Evolutionary conservation across 352 stramenopile genomes (phyloP), one percentile per base, ranked within the genome.

Genomic region (Blastocystis sp.): DNA sequence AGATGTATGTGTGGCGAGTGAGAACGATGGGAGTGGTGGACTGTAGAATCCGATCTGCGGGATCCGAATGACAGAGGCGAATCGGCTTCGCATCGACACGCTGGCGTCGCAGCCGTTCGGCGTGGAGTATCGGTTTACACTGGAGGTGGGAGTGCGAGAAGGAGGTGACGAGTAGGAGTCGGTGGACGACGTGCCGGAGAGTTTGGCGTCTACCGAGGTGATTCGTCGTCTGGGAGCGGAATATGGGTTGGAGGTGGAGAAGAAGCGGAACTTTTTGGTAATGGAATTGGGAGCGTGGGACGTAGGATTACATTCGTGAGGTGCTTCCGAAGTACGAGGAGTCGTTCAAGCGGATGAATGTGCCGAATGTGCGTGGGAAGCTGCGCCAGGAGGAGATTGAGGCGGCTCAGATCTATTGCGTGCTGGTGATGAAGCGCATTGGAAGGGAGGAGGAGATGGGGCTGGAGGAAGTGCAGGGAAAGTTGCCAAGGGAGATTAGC

Each of bases 221-320:
- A 78, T 78, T 40, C 27, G 32, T 38, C 4, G 24, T 14, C 49
- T 78, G 9, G n/a, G 42, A 11, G 46, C 56, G 34, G 67, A 78
- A 14, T 78, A 61, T 29, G 21, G 34, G 4, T 53, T 78, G 38
- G 36, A 61, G 1, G 44, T 78, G 67, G 67, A 61, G 32, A 54
- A 36, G 24, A 78, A 78, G 32, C 21, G 9, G 67, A 78, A 78
- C 49, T 78, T 78, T 27, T 16, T 57, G 9, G 67, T 78, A 40
- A 29, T n/a, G 8, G 4, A 40, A 61, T 34, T 7, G n/a, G 21
- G 8, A 6, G 27, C 2, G n/a, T 16, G 49, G 11, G 21, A 27
- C 3, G 29, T 78, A 78, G 67, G 67, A 78, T 3, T 78, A 78
- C 49, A 78, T 78, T 21, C 67, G 64, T 8, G 64, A 78, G n/a